Evolutionary conservation across 768 basidiomycete species (phyloP).

Genomic region (Sistotremastrum suecicum): DNA sequence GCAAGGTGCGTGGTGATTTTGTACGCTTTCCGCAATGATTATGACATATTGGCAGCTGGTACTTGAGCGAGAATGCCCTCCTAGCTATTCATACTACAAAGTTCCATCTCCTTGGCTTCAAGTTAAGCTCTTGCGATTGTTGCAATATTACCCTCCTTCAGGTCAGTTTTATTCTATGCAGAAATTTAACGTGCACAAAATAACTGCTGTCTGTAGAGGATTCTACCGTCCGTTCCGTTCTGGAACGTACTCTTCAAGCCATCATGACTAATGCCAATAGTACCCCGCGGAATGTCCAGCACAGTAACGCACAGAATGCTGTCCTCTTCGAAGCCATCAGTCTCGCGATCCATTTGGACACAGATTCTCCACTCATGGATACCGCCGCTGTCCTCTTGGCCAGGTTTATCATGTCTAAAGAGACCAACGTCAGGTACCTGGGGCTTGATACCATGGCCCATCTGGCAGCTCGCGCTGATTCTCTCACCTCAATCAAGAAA

Average conservation of each 20-base stretch:
- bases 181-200: constrained; percentile 3
- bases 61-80: constrained; percentile 77
- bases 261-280: constrained; percentile 88
- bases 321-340: constrained; percentile 97
- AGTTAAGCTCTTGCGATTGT: constrained; percentile 80
- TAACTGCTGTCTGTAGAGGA: constrained; percentile 45
- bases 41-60: constrained; percentile 42
- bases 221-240: constrained; percentile 54
- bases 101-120: constrained; percentile 97
- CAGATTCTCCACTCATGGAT: constrained; percentile 75
- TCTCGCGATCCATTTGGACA: constrained; percentile 90
- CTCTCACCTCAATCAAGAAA: constrained; percentile 82
- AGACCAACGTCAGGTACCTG: constrained; percentile 96
- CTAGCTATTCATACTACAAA: constrained; percentile 93
- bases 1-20: constrained; percentile 41
- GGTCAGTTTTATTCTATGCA: constrained; percentile 32
- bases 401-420: constrained; percentile 92
- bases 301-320: constrained; percentile 97
- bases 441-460: constrained; percentile 98
- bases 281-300: constrained; percentile 87
- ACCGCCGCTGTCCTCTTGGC: constrained; percentile 86
- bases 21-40: not conserved
- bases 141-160: constrained; percentile 94
- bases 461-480: constrained; percentile 86
- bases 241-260: constrained; percentile 75